Base-by-base conservation (phyloP, 441 rosid species). In the Erysimum cheiri region DNA sequence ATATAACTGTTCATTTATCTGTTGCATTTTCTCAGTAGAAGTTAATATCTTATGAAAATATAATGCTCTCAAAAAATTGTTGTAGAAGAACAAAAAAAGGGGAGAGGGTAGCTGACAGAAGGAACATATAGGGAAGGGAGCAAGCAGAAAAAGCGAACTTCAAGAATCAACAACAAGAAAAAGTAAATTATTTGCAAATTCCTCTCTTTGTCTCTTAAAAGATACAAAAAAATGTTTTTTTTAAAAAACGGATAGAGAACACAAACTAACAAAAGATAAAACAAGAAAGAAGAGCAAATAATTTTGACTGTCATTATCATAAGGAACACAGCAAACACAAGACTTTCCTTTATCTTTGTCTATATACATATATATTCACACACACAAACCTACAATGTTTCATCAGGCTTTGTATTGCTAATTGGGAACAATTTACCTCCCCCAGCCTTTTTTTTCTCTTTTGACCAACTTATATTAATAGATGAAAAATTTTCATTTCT, bases 321-420 rank as follows among this genome's bases (percentile, higher is more conserved):
- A 54, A 69, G 74, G 70, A 74, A 69, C 78, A 74, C n/a, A 50
- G 14, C 67, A 66, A 73, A 49, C 77, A 43, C 52, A 74, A 69
- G 70, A 62, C 60, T 47, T 68, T 35, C 46, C 53, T 74, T 69
- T 68, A 31, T 58, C 64, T 84, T 85, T 82, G 80, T 80, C 84
- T 81, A 44, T 14, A 74, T 74, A 19, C 78, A n/a, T n/a, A 60
- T 54, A 31, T 47, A 56, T 62, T 61, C 60, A 48, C 67, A 53
- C 61, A 85, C 69, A 80, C 79, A 84, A 91, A 77, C 82, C 78
- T 40, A 54, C 53, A 55, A 80, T 85, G 85, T 81, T 87, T n/a
- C n/a, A n/a, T 76, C 97, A 83, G 91, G 81, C 88, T 76, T 84
- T 85, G 96, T 85, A 82, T 80, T 53, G 85, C 78, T 82, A 84